Conservation (phyloP, 257 asterid genomes). For the Nicotiana sylvestris region DNA sequence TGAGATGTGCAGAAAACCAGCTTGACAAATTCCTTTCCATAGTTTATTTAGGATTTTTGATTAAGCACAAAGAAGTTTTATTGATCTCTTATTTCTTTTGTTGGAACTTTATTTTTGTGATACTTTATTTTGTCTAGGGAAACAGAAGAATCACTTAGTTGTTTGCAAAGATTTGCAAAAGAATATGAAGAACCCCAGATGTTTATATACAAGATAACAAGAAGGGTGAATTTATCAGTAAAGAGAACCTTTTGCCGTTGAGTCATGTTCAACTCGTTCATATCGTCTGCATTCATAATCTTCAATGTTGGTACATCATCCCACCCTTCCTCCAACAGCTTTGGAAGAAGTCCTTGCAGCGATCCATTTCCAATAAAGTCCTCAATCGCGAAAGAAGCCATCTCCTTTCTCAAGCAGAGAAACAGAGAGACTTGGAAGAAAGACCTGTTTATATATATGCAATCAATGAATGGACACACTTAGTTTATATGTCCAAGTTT, state of each 20-base stretch:
- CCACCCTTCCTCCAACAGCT: constrained; percentile 79
- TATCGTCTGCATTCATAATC: constrained; percentile 66
- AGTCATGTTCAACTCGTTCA: constrained; percentile 59
- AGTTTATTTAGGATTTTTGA: neutral
- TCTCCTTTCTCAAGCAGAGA: constrained; percentile 20
- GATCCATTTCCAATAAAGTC: constrained; percentile 74
- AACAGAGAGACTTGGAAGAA: neutral
- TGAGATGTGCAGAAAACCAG: neutral
- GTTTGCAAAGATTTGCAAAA: neutral
- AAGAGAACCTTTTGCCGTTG: constrained; percentile 62
- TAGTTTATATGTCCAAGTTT: neutral
- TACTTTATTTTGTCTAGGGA: neutral
- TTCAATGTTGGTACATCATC: constrained; percentile 87
- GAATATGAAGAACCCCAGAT: neutral
- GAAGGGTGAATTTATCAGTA: neutral
- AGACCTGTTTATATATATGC: neutral
- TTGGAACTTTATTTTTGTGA: neutral
- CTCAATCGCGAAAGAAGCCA: constrained; percentile 80
- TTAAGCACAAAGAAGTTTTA: neutral
- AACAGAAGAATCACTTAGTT: neutral
- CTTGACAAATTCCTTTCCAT: neutral
- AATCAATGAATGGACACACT: neutral
- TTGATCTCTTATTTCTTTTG: neutral
- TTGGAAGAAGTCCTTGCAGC: constrained; percentile 47
- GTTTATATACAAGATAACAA: too few species aligned